Evolutionary conservation across 805 yeast genomes (phyloP), one percentile per base, ranked within the genome.

Genomic region (Ogataea henricii): DNA sequence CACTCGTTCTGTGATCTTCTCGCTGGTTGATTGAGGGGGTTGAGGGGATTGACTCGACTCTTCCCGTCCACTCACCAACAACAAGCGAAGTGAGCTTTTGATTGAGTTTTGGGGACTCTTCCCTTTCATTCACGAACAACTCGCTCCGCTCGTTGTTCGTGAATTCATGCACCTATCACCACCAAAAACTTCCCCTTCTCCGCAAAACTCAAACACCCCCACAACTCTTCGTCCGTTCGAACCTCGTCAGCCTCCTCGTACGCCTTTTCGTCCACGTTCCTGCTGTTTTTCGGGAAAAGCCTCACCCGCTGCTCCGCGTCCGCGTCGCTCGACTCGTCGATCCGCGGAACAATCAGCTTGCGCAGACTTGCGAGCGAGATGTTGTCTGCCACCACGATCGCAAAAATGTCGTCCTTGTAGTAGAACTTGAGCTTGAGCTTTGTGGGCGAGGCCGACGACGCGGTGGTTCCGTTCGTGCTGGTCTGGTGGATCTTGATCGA

Each of bases 331-430:
- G 50, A 48, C 44, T 66, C 70, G 46, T 66, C 69, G 13, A 66
- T 55, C 35, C 68, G 56, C 2, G 69, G 64, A 23, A 60, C 46
- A 6, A 67, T 58, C 17, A 54, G 18, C 18, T 51, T 51, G 46
- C 62, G 66, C 39, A 69, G 47, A 1, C 61, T 62, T 2, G 38
- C 26, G 12, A 68, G 45, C 2, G 56, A 47, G 10, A 59, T 53
- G 32, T 55, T 56, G 3, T 57, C 57, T 3, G 60, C 50, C n/a
- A 68, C 64, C 9, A 58, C 58, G 21, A 87, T 72, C 1, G 89
- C 94, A 70, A 87, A 87, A 13, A 87, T 87, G 61, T 87, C 96
- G 58, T 86, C 94, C 49, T 82, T 83, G 59, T 81, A 86, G 63
- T 83, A 87, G 59, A 87, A 85, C 63, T 87, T 87, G 43, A 87